Evolutionary conservation across 1,284 basidiomycete species (phyloP).

Genomic region (Malassezia vespertilionis): DNA sequence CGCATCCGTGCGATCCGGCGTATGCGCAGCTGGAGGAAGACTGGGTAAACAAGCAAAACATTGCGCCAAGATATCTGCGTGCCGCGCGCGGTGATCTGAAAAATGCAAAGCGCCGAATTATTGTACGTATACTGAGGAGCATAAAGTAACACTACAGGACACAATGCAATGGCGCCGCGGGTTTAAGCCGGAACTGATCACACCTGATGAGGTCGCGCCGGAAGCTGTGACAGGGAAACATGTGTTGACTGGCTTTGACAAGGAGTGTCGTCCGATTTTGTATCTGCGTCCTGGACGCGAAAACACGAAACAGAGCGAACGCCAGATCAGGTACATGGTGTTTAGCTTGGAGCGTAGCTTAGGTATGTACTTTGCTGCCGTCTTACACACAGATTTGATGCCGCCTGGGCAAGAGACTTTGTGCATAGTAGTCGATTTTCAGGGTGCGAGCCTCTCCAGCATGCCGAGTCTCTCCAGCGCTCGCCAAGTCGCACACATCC

Average conservation of each 20-base stretch:
- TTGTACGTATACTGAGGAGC: constrained; percentile 6
- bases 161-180: constrained; percentile 41
- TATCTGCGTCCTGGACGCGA: constrained; percentile 41
- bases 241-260: constrained; percentile 40
- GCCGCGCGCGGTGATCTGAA: constrained; percentile 36
- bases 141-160: constrained; percentile 9
- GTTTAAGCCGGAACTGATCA: constrained; percentile 41
- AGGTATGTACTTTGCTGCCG: constrained; percentile 3
- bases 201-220: constrained; percentile 27
- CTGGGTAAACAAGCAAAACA: constrained; percentile 27
- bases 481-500: constrained; percentile 53
- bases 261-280: constrained; percentile 32
- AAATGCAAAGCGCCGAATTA: constrained; percentile 35
- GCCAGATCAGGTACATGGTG: constrained; percentile 41
- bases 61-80: constrained; percentile 34
- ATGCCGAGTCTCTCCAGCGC: constrained; percentile 31
- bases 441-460: constrained; percentile 23
- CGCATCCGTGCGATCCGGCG: constrained; percentile 2
- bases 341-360: constrained; percentile 40
- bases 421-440: constrained; percentile 37
- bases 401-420: constrained; percentile 31
- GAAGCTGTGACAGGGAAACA: constrained; percentile 43
- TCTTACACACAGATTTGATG: constrained; percentile 24
- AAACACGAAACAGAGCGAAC: constrained; percentile 33
- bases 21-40: constrained; percentile 30